phyloP scores from a whole-genome alignment of 1,284 basidiomycete genomes.

The Lentinus polychrous region DNA sequence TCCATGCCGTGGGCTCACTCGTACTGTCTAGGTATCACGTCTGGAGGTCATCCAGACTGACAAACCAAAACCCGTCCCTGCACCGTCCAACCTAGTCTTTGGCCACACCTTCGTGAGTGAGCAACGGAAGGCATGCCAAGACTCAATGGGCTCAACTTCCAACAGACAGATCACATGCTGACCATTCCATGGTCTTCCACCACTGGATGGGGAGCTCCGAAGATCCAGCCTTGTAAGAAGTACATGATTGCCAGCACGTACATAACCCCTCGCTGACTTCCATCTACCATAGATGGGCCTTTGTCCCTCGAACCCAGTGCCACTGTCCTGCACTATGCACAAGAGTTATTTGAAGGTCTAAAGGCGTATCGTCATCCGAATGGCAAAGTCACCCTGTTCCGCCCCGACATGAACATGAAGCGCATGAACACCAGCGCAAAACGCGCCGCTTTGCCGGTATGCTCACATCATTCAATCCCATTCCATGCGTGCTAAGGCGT shows the following conservation, averaged over 20 bases:
- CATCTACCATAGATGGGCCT: constrained; percentile 16
- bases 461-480: constrained; percentile 19
- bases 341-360: constrained; percentile 89
- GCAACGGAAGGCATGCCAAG: constrained; percentile 1
- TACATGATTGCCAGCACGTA: neutral
- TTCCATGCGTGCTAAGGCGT: constrained; percentile 5
- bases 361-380: constrained; percentile 87
- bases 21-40: constrained; percentile 32
- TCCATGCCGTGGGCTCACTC: neutral
- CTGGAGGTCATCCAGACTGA: constrained; percentile 43
- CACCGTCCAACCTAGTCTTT: constrained; percentile 51
- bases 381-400: constrained; percentile 83
- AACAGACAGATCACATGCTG: constrained; percentile 90
- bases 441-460: constrained; percentile 71
- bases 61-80: constrained; percentile 47
- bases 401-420: constrained; percentile 98
- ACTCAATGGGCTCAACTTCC: neutral
- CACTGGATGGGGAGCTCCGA: constrained; percentile 78
- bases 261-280: neutral
- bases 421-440: constrained; percentile 78
- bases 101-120: constrained; percentile 63
- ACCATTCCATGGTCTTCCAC: constrained; percentile 71
- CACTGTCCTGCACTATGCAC: constrained; percentile 93
- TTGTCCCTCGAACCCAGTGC: constrained; percentile 76
- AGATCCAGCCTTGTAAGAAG: constrained; percentile 75